Evolutionary conservation across 2,329 filamentous ascomycete genomes (phyloP).

Genomic region (Cercospora zeae-maydis): DNA sequence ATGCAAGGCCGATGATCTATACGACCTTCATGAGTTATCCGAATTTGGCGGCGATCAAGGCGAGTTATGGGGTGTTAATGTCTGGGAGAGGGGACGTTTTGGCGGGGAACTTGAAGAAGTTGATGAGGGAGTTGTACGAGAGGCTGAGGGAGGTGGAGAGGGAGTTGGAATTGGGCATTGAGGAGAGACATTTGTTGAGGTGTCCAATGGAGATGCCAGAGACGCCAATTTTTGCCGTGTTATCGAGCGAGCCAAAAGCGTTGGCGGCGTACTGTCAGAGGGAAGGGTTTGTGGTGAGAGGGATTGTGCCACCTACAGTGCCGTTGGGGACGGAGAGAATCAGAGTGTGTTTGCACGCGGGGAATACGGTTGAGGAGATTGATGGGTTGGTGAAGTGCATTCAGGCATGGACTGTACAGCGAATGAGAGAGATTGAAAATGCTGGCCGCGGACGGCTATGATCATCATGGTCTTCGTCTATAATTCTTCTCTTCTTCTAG

Average conservation of each 20-base stretch:
- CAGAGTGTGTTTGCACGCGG: slow-evolving; percentile 64
- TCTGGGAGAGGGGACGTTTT: slow-evolving; percentile 47
- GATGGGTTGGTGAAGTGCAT: slow-evolving; percentile 52
- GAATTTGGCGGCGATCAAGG: slow-evolving; percentile 56
- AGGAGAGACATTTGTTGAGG: slow-evolving; percentile 24
- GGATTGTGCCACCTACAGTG: slow-evolving; percentile 67
- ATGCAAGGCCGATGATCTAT: slow-evolving; percentile 71
- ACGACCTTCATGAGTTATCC: slow-evolving; percentile 66
- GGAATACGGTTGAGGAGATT: slow-evolving; percentile 58
- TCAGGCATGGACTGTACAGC: slow-evolving; percentile 45
- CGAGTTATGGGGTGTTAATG: slow-evolving; percentile 56
- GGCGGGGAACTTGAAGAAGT: slow-evolving; percentile 45
- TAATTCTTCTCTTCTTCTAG: neutral
- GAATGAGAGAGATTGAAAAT: slow-evolving; percentile 14
- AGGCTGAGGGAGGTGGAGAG: slow-evolving; percentile 42
- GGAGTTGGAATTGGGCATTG: slow-evolving; percentile 30
- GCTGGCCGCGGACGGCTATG: slow-evolving; percentile 6
- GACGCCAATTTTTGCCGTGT: slow-evolving; percentile 63
- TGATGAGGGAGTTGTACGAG: slow-evolving; percentile 47
- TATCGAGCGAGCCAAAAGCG: slow-evolving; percentile 56
- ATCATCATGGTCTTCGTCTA: neutral
- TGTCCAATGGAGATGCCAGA: slow-evolving; percentile 42
- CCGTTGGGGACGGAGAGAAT: slow-evolving; percentile 61
- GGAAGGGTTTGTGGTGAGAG: slow-evolving; percentile 57
- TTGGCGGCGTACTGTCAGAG: slow-evolving; percentile 60